Base-by-base conservation (phyloP, 495 filamentous ascomycete genomes). In the Aspergillus saccharolyticus region DNA sequence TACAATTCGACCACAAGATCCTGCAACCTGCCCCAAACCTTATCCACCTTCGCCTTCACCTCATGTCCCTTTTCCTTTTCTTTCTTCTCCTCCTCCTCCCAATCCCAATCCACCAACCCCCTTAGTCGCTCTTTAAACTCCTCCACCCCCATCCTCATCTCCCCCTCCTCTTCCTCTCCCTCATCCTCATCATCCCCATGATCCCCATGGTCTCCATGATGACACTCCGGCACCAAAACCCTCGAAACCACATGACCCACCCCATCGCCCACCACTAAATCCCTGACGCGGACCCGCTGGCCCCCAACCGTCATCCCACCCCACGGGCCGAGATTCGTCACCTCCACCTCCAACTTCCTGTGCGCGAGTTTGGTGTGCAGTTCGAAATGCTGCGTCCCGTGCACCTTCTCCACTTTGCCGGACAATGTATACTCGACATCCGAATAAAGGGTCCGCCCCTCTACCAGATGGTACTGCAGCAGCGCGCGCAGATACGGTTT, bases 361-460 rank as follows among this genome's bases (percentile, higher is more conserved):
- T 74, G 58, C 78, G 79, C 45, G 80, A 83, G 8, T 80, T 63
- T 5, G 9, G 87, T 91, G 10, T 81, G 80, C 28, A 95, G 72
- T 62, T 89, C 84, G 44, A 89, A 69, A 68, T 90, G 71, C 42
- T 72, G 76, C 47, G 54, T 57, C 20, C 74, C 74, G 24, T 64
- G 59, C n/a, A 62, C 59, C 30, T 54, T 53, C 44, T 59, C 42
- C 6, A 63, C 53, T 18, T 61, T 39, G 12, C 62, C 66, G 16
- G 72, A 50, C 0, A 48, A 39, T 8, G 54, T 62, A 52, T 75
- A 72, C 15, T 72, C 42, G 2, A 66, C 87, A 71, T 96, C 92
- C 18, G 86, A 87, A 69, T 96, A 96, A 3, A 97, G 70, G 1
- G 89, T 92, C 61, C 85, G 79, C 60, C 87, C 83, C 6, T 77